Conservation (phyloP, 2,329 filamentous ascomycete genomes). For the Hymenoscyphus infarciens region DNA sequence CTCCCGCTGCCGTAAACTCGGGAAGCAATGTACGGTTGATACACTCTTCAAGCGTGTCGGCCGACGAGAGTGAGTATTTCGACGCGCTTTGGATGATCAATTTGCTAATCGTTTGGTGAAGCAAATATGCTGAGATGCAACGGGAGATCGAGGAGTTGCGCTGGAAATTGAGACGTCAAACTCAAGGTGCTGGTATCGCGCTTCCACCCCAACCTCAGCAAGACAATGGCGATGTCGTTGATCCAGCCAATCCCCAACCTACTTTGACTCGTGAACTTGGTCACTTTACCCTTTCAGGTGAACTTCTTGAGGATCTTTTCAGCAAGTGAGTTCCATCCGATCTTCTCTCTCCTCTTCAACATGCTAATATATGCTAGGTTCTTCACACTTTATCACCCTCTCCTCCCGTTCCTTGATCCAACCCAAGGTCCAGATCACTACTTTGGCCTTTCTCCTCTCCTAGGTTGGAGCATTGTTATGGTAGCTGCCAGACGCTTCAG, state of each 20-base stretch:
- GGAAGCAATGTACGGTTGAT: constrained; percentile 10
- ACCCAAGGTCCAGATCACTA: constrained; percentile 53
- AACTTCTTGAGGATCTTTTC: constrained; percentile 38
- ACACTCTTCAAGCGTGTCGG: constrained; percentile 56
- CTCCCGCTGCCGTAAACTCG: constrained; percentile 10
- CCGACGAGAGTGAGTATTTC: constrained; percentile 43
- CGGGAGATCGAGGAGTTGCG: constrained; percentile 50
- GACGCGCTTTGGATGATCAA: not conserved
- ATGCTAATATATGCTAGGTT: constrained; percentile 42
- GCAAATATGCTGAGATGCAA: constrained; percentile 62
- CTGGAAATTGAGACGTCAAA: constrained; percentile 42
- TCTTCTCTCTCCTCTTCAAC: not conserved
- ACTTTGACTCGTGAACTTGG: constrained; percentile 15
- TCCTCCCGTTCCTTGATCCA: constrained; percentile 59
- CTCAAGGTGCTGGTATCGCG: constrained; percentile 44
- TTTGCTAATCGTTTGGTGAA: constrained; percentile 29
- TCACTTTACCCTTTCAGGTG: constrained; percentile 15
- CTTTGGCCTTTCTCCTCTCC: constrained; percentile 54
- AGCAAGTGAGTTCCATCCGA: constrained; percentile 37
- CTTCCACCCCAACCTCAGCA: constrained; percentile 38
- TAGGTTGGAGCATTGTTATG: constrained; percentile 66
- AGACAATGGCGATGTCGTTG: not conserved
- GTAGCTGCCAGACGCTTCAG: constrained; percentile 59
- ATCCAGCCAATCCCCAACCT: constrained; percentile 14
- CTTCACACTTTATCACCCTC: constrained; percentile 61